Conservation (phyloP, 345 rosid species). For the Ceriops decandra region DNA sequence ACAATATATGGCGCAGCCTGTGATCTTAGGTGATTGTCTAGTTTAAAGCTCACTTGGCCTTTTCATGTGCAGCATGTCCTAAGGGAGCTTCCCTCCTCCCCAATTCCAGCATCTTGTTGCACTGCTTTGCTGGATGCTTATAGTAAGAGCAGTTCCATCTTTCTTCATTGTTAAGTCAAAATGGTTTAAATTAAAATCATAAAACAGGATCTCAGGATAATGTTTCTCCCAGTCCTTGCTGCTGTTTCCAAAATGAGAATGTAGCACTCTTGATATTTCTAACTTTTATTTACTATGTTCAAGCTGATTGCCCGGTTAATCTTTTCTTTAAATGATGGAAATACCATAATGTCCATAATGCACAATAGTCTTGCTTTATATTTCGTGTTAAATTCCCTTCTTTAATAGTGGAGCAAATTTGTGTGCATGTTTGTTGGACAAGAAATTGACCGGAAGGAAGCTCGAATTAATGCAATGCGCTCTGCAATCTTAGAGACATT, state of each 20-base stretch:
- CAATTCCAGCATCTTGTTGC: slow-evolving; percentile 97
- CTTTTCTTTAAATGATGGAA: too few relatives aligned
- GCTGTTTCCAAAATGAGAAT: too few relatives aligned
- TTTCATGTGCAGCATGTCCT: slow-evolving; percentile 73
- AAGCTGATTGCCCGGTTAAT: too few relatives aligned
- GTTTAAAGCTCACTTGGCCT: slow-evolving; percentile 23
- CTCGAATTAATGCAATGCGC: slow-evolving; percentile 74
- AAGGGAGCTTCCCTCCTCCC: slow-evolving; percentile 97
- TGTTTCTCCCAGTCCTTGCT: too few relatives aligned
- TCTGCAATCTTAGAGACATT: slow-evolving; percentile 86
- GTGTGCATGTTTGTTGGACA: background rate
- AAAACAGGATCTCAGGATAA: too few relatives aligned
- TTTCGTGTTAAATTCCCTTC: background rate
- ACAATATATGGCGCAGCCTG: slow-evolving; percentile 13
- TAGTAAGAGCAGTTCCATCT: slow-evolving; percentile 49
- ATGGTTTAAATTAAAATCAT: too few relatives aligned
- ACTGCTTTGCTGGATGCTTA: slow-evolving; percentile 94
- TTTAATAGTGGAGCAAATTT: background rate
- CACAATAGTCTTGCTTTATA: background rate
- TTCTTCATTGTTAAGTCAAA: background rate
- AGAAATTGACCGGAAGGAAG: slow-evolving; percentile 92
- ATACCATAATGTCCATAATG: background rate
- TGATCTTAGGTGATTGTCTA: slow-evolving; percentile 11
- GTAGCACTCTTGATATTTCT: too few relatives aligned
- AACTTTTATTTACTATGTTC: too few relatives aligned